A percentile compares a stretch with the other conserved stretches of the same genome.
Conservation (phyloP, 2,329 filamentous ascomycete species). For the Macrophomina tecta region DNA sequence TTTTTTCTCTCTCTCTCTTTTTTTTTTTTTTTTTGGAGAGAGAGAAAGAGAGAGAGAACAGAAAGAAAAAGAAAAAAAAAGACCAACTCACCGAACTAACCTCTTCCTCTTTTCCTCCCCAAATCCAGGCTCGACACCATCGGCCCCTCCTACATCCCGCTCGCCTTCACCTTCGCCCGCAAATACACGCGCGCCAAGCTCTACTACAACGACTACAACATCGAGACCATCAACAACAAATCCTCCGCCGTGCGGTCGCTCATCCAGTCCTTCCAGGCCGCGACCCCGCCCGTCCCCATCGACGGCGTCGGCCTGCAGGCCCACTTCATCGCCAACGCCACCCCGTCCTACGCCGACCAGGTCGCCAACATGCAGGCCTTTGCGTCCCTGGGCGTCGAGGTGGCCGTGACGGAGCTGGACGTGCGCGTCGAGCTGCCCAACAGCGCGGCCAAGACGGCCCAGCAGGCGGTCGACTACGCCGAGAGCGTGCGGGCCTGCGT, state of each 20-base stretch:
- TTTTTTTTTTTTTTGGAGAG: too few species aligned
- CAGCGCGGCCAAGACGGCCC: slow-evolving; percentile 44
- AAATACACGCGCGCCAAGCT: slow-evolving; percentile 64
- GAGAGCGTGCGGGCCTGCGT: slow-evolving; percentile 45
- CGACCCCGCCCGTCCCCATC: slow-evolving; percentile 50
- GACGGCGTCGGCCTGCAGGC: slow-evolving; percentile 68
- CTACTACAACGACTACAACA: slow-evolving; percentile 63
- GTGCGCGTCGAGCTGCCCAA: slow-evolving; percentile 58
- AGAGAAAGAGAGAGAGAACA: neutral
- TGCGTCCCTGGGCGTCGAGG: slow-evolving; percentile 59
- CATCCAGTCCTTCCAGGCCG: slow-evolving; percentile 43
- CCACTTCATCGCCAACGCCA: slow-evolving; percentile 64
- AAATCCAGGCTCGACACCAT: slow-evolving; percentile 8
- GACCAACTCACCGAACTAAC: neutral
- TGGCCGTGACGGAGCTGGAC: slow-evolving; percentile 68
- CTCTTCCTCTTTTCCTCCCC: neutral
- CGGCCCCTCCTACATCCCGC: slow-evolving; percentile 54
- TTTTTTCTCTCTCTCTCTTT: too few species aligned
- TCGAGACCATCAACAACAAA: slow-evolving; percentile 64
- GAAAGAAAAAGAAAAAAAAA: neutral
- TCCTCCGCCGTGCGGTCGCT: slow-evolving; percentile 42
- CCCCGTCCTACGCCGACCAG: slow-evolving; percentile 54
- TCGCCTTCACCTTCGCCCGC: slow-evolving; percentile 62
- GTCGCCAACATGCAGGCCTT: slow-evolving; percentile 58
- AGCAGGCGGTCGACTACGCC: slow-evolving; percentile 58